Base-by-base conservation (phyloP, 495 filamentous ascomycete species). In the Pyrenopolyporus hunteri region DNA sequence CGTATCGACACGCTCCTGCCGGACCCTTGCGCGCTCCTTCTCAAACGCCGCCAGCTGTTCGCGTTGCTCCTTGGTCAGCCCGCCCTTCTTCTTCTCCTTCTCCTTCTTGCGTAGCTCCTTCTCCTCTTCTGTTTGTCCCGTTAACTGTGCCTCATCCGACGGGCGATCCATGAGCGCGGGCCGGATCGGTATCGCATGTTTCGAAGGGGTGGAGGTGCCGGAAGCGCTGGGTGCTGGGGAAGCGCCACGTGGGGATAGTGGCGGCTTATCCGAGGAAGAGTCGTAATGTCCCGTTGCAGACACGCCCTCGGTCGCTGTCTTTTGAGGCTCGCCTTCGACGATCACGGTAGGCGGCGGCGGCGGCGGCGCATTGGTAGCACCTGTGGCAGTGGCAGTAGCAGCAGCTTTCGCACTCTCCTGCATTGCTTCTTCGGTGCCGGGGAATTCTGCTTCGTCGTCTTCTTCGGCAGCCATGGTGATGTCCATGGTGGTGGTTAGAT, bases 21-120 rank as follows among this genome's bases (percentile, higher is more conserved):
- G 88, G 39, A 95, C 84, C 63, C 80, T 82, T 53, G 85, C 84
- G 6, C 95, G 88, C 76, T 98, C 94, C 49, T 82, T 80, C 74
- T 98, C 95, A 71, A 92, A 92, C 2, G 90, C 92, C 0, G 85
- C 86, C 14, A 98, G 83, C 60, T 93, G 89, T 68, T 97, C 93
- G 17, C 88, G 83, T 70, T 98, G 95, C 71, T 98, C 94, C 74
- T 89, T 92, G 17, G 85, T 84, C 47, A 98, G 73, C 2, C 89
- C 89, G 6, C 81, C 85, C 80, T 93, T 97, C 80, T 90, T 91
- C 82, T 94, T 96, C 64, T 82, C 85, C 67, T 86, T 88, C 44
- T 85, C 85, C 67, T 86, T 88, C 44, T 85, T 84, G 19, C 93
- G 78, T 42, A 89, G 83, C 14, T 66, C 73, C 62, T 89, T 88